Evolutionary conservation across 2,329 filamentous ascomycete species (phyloP).

Genomic region (Monosporascus sp.): DNA sequence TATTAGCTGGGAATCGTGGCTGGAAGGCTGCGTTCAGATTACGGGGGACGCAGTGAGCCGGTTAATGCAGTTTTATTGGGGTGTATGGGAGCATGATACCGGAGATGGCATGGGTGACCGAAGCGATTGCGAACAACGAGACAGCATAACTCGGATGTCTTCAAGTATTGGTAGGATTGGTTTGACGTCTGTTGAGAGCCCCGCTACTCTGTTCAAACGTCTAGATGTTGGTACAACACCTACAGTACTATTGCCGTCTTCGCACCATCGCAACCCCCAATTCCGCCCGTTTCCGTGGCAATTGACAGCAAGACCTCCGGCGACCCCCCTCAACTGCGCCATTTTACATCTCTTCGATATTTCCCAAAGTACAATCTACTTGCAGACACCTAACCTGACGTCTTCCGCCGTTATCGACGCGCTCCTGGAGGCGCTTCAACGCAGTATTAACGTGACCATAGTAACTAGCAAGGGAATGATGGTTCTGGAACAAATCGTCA

Average conservation of each 20-base stretch:
- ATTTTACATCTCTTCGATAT: slow-evolving; percentile 56
- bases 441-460: slow-evolving; percentile 65
- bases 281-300: slow-evolving; percentile 57
- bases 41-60: slow-evolving; percentile 55
- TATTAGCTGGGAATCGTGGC: slow-evolving; percentile 83
- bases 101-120: slow-evolving; percentile 5
- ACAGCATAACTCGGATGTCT: background rate
- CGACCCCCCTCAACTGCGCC: slow-evolving; percentile 64
- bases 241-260: slow-evolving; percentile 67
- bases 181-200: slow-evolving; percentile 16
- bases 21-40: slow-evolving; percentile 70
- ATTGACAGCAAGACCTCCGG: slow-evolving; percentile 44
- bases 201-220: slow-evolving; percentile 11
- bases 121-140: background rate
- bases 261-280: slow-evolving; percentile 64
- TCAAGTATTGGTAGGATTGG: slow-evolving; percentile 5
- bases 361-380: slow-evolving; percentile 55
- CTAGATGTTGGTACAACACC: slow-evolving; percentile 29
- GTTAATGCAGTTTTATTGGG: slow-evolving; percentile 62
- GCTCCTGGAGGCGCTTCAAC: slow-evolving; percentile 54
- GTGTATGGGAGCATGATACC: slow-evolving; percentile 58
- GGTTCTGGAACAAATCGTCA: slow-evolving; percentile 76
- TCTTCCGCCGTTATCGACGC: slow-evolving; percentile 58
- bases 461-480: slow-evolving; percentile 67
- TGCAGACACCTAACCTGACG: slow-evolving; percentile 78